Evolutionary conservation across 1,284 basidiomycete species (phyloP).

Genomic region (Trametes pubescens): DNA sequence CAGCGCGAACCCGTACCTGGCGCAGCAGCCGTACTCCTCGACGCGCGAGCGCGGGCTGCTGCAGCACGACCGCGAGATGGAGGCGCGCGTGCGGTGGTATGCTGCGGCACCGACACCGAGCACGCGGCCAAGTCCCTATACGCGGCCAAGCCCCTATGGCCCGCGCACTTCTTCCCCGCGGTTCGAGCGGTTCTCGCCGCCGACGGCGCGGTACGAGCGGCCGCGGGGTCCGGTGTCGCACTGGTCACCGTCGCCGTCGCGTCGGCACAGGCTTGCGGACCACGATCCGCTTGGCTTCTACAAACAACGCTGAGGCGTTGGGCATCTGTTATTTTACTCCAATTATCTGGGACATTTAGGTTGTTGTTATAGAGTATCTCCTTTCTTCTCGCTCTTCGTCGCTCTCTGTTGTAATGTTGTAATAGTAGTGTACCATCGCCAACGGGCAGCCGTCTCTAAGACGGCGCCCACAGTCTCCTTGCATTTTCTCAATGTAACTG

Average conservation of each 20-base stretch:
- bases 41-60: background rate
- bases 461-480: conserved; percentile 2
- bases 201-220: conserved; percentile 17
- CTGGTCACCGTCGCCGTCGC: conserved; percentile 6
- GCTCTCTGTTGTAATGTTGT: background rate
- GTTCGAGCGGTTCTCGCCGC: conserved; percentile 28
- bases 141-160: background rate
- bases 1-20: conserved; percentile 13
- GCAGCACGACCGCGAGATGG: conserved; percentile 4
- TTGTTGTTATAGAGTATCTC: background rate
- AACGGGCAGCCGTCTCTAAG: background rate
- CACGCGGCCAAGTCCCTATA: background rate
- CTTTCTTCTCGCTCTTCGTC: too few species aligned
- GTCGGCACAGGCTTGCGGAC: conserved; percentile 2
- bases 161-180: conserved; percentile 22
- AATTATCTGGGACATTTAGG: background rate
- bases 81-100: conserved; percentile 24
- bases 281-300: conserved; percentile 23
- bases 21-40: conserved; percentile 2
- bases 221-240: background rate
- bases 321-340: background rate
- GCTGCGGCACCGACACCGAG: conserved; percentile 4
- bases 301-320: conserved; percentile 2
- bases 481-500: conserved; percentile 4
- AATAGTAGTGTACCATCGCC: conserved; percentile 4